phyloP scores from a whole-genome alignment of 2,329 filamentous ascomycete species.

The Talaromyces islandicus region DNA sequence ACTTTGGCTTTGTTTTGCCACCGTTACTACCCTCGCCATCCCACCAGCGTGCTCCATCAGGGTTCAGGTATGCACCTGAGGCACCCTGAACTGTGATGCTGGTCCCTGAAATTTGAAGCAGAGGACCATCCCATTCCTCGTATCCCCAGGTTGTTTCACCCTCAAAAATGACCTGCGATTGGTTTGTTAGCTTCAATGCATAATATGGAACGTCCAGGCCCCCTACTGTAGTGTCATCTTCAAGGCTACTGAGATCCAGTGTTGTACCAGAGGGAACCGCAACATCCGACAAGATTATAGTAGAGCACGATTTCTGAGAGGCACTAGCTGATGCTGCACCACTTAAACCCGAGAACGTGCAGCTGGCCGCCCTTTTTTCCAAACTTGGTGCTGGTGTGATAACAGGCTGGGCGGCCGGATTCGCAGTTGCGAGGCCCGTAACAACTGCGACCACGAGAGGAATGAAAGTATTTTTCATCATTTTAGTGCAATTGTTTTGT shows the following conservation, averaged over 20 bases:
- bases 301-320: constrained; percentile 23
- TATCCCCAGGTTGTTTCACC: constrained; percentile 63
- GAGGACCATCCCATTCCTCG: constrained; percentile 59
- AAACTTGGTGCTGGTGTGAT: not conserved
- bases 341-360: constrained; percentile 18
- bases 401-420: constrained; percentile 2
- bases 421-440: not conserved
- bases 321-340: constrained; percentile 19
- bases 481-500: not conserved
- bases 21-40: constrained; percentile 56
- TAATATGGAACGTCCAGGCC: not conserved
- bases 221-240: constrained; percentile 23
- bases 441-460: not conserved
- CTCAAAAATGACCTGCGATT: constrained; percentile 50
- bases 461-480: not conserved
- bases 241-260: constrained; percentile 28
- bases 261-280: constrained; percentile 30
- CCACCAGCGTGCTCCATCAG: constrained; percentile 55
- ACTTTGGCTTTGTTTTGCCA: constrained; percentile 57
- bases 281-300: constrained; percentile 28
- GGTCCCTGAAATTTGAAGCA: constrained; percentile 56
- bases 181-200: not conserved
- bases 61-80: constrained; percentile 49
- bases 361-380: constrained; percentile 10
- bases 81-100: constrained; percentile 50